Evolutionary conservation across 2,329 filamentous ascomycete species (phyloP).

Genomic region (Venturia nashicola): DNA sequence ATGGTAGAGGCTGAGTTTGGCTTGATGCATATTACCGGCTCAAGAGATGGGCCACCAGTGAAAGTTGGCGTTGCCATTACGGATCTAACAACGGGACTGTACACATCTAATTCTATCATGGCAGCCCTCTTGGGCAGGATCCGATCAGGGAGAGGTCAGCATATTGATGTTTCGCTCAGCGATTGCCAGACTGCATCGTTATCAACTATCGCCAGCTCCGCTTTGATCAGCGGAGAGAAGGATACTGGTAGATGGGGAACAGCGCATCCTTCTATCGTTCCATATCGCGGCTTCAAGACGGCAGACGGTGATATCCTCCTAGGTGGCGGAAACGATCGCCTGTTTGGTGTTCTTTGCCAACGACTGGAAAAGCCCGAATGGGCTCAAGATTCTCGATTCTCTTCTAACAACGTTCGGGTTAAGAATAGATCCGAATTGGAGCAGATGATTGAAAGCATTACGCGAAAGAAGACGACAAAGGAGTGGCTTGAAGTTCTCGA

Average conservation of each 20-base stretch:
- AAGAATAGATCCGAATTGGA: conserved; percentile 68
- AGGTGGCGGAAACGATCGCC: conserved; percentile 50
- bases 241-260: conserved; percentile 92
- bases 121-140: conserved; percentile 70
- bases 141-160: conserved; percentile 70
- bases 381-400: conserved; percentile 43
- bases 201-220: conserved; percentile 90
- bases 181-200: conserved; percentile 93
- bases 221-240: conserved; percentile 73
- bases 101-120: conserved; percentile 92
- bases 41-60: conserved; percentile 76
- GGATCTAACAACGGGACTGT: conserved; percentile 86
- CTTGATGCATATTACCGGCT: conserved; percentile 95
- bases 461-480: conserved; percentile 63
- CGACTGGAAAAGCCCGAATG: conserved; percentile 46
- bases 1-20: conserved; percentile 99
- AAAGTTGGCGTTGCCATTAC: conserved; percentile 97
- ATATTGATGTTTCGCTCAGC: conserved; percentile 81
- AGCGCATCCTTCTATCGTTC: conserved; percentile 95
- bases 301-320: conserved; percentile 50
- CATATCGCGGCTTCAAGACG: conserved; percentile 72
- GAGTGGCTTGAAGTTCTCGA: conserved; percentile 83
- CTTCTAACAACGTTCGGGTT: conserved; percentile 47
- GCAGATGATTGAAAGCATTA: conserved; percentile 62
- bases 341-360: conserved; percentile 48